Evolutionary conservation across 192 early-diverging fungal genomes (phyloP).

Genomic region (Rhizophagus clarus): DNA sequence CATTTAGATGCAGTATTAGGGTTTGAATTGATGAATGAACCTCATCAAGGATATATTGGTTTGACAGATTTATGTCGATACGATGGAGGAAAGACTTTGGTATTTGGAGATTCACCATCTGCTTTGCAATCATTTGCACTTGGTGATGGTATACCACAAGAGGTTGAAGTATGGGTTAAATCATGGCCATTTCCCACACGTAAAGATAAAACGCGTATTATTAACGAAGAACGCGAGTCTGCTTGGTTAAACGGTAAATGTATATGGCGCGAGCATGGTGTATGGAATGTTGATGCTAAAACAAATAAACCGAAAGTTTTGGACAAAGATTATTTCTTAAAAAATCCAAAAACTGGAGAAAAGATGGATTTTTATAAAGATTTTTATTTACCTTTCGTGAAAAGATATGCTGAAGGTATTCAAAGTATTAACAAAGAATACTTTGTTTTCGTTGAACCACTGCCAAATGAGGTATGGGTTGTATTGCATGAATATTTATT

Average conservation of each 20-base stretch:
- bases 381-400: constrained; percentile 77
- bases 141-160: constrained; percentile 68
- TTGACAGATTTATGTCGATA: constrained; percentile 58
- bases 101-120: constrained; percentile 70
- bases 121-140: constrained; percentile 79
- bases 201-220: constrained; percentile 48
- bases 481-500: neutral
- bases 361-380: constrained; percentile 65
- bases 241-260: constrained; percentile 70
- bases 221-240: constrained; percentile 60
- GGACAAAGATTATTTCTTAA: constrained; percentile 68
- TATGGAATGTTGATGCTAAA: constrained; percentile 63
- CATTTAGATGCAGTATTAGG: constrained; percentile 71
- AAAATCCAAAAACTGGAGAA: constrained; percentile 56
- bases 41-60: constrained; percentile 77
- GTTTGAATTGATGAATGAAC: constrained; percentile 83
- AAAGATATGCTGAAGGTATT: constrained; percentile 63
- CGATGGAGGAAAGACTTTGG: constrained; percentile 64
- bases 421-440: constrained; percentile 51
- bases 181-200: constrained; percentile 77
- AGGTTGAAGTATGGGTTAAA: constrained; percentile 75
- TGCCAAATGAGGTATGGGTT: constrained; percentile 69
- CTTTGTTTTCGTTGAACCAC: constrained; percentile 77
- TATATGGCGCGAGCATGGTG: constrained; percentile 78
- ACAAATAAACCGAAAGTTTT: constrained; percentile 54